Conservation (phyloP, 2,329 filamentous ascomycete species). For the Sphaerostilbella broomeana region DNA sequence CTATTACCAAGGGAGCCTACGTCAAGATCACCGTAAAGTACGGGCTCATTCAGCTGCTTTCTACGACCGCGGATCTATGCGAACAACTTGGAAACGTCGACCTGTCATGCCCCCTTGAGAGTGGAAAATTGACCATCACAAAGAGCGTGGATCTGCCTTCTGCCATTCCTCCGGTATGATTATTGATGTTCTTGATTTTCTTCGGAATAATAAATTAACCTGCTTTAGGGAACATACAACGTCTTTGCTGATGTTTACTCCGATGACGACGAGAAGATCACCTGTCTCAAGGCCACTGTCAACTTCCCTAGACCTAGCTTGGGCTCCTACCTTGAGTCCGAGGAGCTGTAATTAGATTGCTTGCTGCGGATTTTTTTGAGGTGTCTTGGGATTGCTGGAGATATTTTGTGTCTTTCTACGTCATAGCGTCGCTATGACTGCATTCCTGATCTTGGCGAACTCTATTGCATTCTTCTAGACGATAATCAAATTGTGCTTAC, state of each 20-base stretch:
- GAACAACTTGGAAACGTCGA: slow-evolving; percentile 85
- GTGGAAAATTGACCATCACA: slow-evolving; percentile 63
- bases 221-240: slow-evolving; percentile 71
- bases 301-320: slow-evolving; percentile 45
- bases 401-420: not conserved
- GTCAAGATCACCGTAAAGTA: slow-evolving; percentile 86
- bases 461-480: not conserved
- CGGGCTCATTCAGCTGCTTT: slow-evolving; percentile 83
- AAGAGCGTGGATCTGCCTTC: slow-evolving; percentile 81
- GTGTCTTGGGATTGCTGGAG: not conserved
- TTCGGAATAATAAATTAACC: slow-evolving; percentile 16
- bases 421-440: slow-evolving; percentile 7
- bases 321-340: slow-evolving; percentile 21
- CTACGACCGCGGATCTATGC: slow-evolving; percentile 75
- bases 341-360: slow-evolving; percentile 34
- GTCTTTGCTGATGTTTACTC: slow-evolving; percentile 82
- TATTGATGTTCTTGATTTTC: no score
- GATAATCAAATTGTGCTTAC: slow-evolving; percentile 1
- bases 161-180: slow-evolving; percentile 80
- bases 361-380: not conserved
- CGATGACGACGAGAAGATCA: slow-evolving; percentile 66
- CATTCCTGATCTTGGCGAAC: slow-evolving; percentile 3
- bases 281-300: slow-evolving; percentile 75
- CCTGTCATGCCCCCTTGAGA: slow-evolving; percentile 78
- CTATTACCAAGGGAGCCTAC: slow-evolving; percentile 71